Evolutionary conservation across 176 grass and related monocot species (phyloP), one percentile per base, ranked within the genome.

Genomic region (Oryza officinalis): DNA sequence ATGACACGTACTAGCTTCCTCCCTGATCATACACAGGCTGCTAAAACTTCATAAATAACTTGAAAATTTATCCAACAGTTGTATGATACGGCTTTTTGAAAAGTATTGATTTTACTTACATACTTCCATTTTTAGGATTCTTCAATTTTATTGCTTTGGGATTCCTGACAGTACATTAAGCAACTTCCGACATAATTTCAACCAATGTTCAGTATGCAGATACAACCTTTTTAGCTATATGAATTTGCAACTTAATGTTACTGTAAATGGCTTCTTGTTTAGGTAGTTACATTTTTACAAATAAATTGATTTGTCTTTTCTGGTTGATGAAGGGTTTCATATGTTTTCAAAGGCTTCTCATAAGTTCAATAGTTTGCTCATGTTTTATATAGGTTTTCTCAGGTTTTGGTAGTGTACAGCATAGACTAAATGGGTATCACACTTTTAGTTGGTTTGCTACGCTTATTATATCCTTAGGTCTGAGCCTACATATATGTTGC

Each of bases 211-310:
- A 25, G 50, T 57, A 22, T 22, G 18, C 20, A 57, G 50, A 20
- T 57, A 57, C 50, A 22, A 8, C 18, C 18, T 8, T 57, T 75
- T 57, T 74, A 74, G 2, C 46, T n/a, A 14, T 27, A 37, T 60
- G 46, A 66, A 76, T 84, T 66, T 76, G 52, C n/a, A 76, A 15
- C 30, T 66, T 75, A 83, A 15, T 59, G 74, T 67, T 76, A 69
- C 46, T 43, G 18, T 68, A 33, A 65, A 30, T 45, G 5, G 10
- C 26, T 82, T 13, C 33, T 3, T 63, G 14, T 22, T 83, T 60
- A 43, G 61, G 52, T 67, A 30, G 46, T 17, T 59, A 23, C 57
- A 3, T 61, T 61, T 25, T 61, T 61, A 5, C 22, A 8, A 70
- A 25, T 15, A 27, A 27, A 33, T 35, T 27, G n/a, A 12, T 38